Base-by-base conservation (phyloP, 345 rosid genomes). In the Eucalyptus globulus region DNA sequence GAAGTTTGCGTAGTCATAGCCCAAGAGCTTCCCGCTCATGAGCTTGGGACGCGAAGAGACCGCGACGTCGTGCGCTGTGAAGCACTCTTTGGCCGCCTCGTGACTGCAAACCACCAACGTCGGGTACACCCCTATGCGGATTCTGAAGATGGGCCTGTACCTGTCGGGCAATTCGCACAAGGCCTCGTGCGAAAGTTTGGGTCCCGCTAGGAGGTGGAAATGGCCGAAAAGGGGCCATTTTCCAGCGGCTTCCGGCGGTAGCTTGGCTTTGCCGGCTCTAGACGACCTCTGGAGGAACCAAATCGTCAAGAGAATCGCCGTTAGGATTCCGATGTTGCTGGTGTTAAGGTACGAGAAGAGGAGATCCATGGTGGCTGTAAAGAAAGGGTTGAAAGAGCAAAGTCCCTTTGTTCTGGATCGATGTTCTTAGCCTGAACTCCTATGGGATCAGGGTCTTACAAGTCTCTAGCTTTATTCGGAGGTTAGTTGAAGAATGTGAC, bases 201-300 rank as follows among this genome's bases (percentile, higher is more conserved):
- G 53, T 3, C 93, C 94, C 62, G 88, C 81, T 12, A 94, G 86
- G 56, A 90, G 93, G 50, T 45, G 93, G 62, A 93, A 93, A 67
- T 93, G 94, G 29, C 95, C 95, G 21, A 92, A 60, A 11, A 92
- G 5, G 7, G 94, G 94, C 94, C 93, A 90, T 7, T 89, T 86
- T 2, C 93, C 88, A 5, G 88, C 86, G 2, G 91, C 91, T 47
- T 89, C 88, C 5, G 94, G 94, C n/a, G 93, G 86, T 37, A 16
- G 81, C 69, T 80, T 47, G 45, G 67, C 80, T 49, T 85, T 87
- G 8, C 22, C 17, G n/a, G 87, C 40, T 76, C 47, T 87, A 65
- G 87, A 16, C 49, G 54, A 49, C 85, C 90, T 83, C 56, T 40
- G 86, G 9, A 91, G 87, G 34, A 89, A 60, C 44, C 45, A 88